Conservation (phyloP, 2,329 filamentous ascomycete genomes). For the Penicillium sp. region DNA sequence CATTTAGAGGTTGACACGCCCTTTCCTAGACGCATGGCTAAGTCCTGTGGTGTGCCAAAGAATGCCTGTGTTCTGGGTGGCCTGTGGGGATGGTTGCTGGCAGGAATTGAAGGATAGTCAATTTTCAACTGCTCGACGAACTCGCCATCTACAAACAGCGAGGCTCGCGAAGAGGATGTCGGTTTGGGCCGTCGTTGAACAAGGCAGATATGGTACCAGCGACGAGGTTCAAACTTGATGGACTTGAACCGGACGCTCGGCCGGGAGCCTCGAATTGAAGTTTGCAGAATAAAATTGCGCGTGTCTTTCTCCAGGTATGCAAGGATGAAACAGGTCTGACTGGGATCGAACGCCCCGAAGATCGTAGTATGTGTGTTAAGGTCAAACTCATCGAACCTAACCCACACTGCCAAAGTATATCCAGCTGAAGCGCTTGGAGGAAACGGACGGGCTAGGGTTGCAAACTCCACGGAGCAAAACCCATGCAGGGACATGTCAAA, state of each 20-base stretch:
- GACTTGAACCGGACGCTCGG: conserved; percentile 94
- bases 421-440: conserved; percentile 75
- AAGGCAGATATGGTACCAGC: conserved; percentile 91
- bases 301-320: conserved; percentile 93
- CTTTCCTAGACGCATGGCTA: conserved; percentile 71
- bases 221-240: conserved; percentile 67
- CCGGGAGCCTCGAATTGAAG: conserved; percentile 78
- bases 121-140: conserved; percentile 90
- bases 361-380: conserved; percentile 82
- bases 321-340: conserved; percentile 88
- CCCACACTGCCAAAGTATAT: conserved; percentile 88
- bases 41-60: conserved; percentile 83
- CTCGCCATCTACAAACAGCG: conserved; percentile 87
- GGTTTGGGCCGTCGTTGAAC: conserved; percentile 78
- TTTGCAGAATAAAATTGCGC: conserved; percentile 91
- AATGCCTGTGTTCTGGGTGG: conserved; percentile 76
- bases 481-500: conserved; percentile 89
- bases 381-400: conserved; percentile 85
- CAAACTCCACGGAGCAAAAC: conserved; percentile 84
- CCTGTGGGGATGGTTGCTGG: conserved; percentile 54
- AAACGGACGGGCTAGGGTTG: conserved; percentile 79
- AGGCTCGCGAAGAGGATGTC: conserved; percentile 73
- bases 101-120: conserved; percentile 76
- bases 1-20: conserved; percentile 74
- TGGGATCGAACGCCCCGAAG: conserved; percentile 90